Evolutionary conservation across 768 basidiomycete genomes (phyloP), one percentile per base, ranked within the genome.

Genomic region (Naganishia kalamii): DNA sequence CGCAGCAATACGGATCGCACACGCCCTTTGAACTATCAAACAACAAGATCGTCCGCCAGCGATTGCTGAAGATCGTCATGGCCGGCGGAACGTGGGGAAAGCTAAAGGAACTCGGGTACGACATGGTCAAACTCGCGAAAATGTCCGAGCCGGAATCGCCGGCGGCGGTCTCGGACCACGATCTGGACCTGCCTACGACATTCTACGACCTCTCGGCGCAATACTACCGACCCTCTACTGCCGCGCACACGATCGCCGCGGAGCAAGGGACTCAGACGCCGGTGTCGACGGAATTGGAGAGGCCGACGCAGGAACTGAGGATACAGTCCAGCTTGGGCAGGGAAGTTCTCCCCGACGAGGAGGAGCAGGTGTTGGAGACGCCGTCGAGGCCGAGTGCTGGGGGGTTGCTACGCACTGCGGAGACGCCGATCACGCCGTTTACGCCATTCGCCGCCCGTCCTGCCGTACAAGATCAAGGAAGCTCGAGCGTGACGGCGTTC

Each of bases 1-100:
- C 91, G 4, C 93, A 97, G 73, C 93, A 97, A 75, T 98, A 96
- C 76, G 92, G 90, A 8, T 85, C 87, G 15, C 88, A 90, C 71
- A 87, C 88, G 10, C 85, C 90, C 13, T 87, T 93, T 59, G 87
- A 89, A 43, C 85, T 88, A 70, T 86, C 86, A 1, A 54, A 63
- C 21, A 60, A 64, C 43, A 51, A 51, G 57, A 62, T 88, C 89
- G 65, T 90, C 87, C 37, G 88, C 86, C 83, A 86, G 63, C 87
- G 89, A 59, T 82, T 97, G 13, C 85, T 88, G 66, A 86, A 87
- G 23, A 85, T 98, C 35, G 87, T 88, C 8, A 89, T 87, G 71
- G 85, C 88, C 60, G 93, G 90, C 88, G 74, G 71, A 52, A 67
- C 65, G 2, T 72, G 71, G 70, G 70, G 70, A 15, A 62, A 61